A percentile compares a stretch with the other conserved stretches of the same genome.
These are phyloP conservation scores for Cyphellophora attinorum DNA, from an alignment of 2,329 filamentous ascomycete genomes.

Conservation along the genomic window DNA sequence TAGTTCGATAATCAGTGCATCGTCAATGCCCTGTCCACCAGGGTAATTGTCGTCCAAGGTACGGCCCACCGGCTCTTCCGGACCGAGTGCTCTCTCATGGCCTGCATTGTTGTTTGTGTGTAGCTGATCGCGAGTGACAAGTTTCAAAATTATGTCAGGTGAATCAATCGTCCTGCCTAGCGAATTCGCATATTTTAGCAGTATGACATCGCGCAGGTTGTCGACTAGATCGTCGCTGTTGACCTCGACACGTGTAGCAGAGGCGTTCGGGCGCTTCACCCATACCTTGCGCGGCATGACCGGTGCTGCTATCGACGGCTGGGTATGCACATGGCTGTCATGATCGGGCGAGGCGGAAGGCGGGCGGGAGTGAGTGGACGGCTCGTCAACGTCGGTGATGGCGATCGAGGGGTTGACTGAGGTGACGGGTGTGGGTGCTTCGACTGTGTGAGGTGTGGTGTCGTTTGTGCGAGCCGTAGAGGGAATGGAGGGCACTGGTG, in stretches of 20 bases:
- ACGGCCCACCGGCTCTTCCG: constrained; percentile 73
- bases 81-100: constrained; percentile 63
- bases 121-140: constrained; percentile 56
- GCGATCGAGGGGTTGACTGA: background rate
- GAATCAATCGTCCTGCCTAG: constrained; percentile 81
- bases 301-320: no score
- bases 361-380: background rate
- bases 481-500: constrained; percentile 1
- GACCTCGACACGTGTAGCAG: constrained; percentile 77
- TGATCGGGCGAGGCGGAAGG: no score
- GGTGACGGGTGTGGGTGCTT: background rate
- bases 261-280: constrained; percentile 80
- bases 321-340: no score
- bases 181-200: constrained; percentile 89
- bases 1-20: constrained; percentile 85
- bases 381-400: background rate
- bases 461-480: no score
- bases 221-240: constrained; percentile 86
- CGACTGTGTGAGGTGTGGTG: no score
- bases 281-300: constrained; percentile 63
- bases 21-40: constrained; percentile 75
- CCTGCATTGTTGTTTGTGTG: constrained; percentile 23
- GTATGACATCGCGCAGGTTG: constrained; percentile 83
- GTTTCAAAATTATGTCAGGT: constrained; percentile 74
- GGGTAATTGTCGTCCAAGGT: constrained; percentile 77